A percentile compares a stretch with the other conserved stretches of the same genome.
phyloP scores from a whole-genome alignment of 768 basidiomycete species.

The Lentinula guzmanii region DNA sequence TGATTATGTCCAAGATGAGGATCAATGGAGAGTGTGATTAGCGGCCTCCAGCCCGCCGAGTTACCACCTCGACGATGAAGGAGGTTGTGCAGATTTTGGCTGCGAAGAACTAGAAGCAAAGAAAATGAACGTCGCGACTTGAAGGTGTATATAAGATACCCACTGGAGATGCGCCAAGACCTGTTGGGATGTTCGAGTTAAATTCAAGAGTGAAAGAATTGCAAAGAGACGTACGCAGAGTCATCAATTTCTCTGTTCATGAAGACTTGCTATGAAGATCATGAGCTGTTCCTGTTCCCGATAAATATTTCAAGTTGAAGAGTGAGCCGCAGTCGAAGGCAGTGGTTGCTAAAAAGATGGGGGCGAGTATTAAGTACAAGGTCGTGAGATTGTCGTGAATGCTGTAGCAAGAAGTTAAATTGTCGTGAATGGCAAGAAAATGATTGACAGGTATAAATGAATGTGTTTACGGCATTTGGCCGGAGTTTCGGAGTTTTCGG shows the following conservation, averaged over 20 bases:
- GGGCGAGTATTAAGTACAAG: not conserved
- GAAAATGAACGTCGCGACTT: not conserved
- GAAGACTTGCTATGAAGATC: not conserved
- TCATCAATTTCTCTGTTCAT: not conserved
- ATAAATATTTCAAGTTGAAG: not conserved
- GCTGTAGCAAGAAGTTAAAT: no score
- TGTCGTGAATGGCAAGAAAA: not conserved
- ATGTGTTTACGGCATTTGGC: not conserved
- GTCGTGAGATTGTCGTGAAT: not conserved
- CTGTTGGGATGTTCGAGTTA: not conserved
- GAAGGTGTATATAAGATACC: not conserved
- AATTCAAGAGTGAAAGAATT: not conserved
- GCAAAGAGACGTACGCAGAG: not conserved
- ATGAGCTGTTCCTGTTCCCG: no score
- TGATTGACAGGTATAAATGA: not conserved
- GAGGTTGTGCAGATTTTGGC: not conserved
- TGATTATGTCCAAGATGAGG: conserved; percentile 34
- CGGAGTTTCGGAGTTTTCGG: not conserved
- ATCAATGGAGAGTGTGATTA: conserved; percentile 52
- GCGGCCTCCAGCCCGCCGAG: conserved; percentile 48
- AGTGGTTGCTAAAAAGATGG: not conserved
- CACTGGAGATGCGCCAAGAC: not conserved
- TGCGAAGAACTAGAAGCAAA: not conserved
- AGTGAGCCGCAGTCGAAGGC: not conserved
- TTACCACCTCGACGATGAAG: not conserved